A percentile compares a stretch with the other conserved stretches of the same genome.
Evolutionary conservation across 768 basidiomycete species (phyloP).

Genomic region (Bullera alba): DNA sequence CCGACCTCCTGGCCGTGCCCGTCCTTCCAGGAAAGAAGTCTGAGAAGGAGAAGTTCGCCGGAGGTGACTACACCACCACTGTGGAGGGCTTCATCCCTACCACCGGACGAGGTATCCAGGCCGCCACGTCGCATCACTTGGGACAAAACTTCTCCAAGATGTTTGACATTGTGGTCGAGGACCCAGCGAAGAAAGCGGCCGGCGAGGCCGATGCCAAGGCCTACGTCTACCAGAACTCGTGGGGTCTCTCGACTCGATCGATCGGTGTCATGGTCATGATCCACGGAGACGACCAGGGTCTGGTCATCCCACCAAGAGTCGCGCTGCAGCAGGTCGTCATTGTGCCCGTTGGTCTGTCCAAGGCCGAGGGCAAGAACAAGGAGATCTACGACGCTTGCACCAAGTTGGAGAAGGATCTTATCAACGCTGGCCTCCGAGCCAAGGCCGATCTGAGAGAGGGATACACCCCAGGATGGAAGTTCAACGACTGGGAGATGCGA

Average conservation of each 20-base stretch:
- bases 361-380: conserved; percentile 48
- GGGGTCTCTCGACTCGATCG: conserved; percentile 92
- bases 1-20: conserved; percentile 93
- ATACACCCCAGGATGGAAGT: conserved; percentile 98
- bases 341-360: conserved; percentile 89
- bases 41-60: conserved; percentile 98
- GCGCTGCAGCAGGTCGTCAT: conserved; percentile 85
- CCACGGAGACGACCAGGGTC: conserved; percentile 93
- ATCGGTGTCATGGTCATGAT: conserved; percentile 99
- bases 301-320: conserved; percentile 94
- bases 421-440: conserved; percentile 67
- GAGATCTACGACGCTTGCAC: conserved; percentile 71
- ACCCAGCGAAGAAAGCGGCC: conserved; percentile 55
- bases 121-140: conserved; percentile 92
- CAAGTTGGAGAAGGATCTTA: conserved; percentile 65
- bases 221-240: conserved; percentile 96
- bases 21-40: conserved; percentile 96
- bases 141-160: conserved; percentile 98
- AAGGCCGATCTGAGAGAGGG: conserved; percentile 89
- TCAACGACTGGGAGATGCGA: conserved; percentile 99
- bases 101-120: conserved; percentile 95
- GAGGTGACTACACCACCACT: conserved; percentile 95
- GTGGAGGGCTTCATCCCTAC: conserved; percentile 97
- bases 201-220: conserved; percentile 50
- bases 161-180: conserved; percentile 97